Base-by-base conservation (phyloP, 129 eudicot genomes). In the Dittrichia graveolens region DNA sequence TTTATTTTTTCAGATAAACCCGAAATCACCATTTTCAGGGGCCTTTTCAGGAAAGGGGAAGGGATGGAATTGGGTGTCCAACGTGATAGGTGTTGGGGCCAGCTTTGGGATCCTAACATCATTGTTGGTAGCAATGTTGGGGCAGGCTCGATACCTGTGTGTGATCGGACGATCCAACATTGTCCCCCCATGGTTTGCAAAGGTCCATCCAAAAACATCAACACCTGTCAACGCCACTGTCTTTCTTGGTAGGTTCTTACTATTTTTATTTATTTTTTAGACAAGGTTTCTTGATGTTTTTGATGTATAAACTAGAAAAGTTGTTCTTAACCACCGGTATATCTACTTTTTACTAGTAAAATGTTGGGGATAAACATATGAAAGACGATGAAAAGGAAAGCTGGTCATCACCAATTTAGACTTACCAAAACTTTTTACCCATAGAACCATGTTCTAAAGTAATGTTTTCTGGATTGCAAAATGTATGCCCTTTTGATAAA, bases 121-220 rank as follows among this genome's bases (percentile, higher is more conserved):
- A 5, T 55, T 94, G 74, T 67, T 94, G 79, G 99, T 94, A 70
- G 83, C 99, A 39, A 90, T 94, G 99, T 57, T 94, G 71, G 97
- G 99, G 1, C 99, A 94, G 80, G 99, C 99, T 3, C 85, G 99
- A n/a, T 94, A 94, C 86, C 77, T 90, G 83, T 94, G 99, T 61
- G 96, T 94, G 53, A 94, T 94, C 77, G 99, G 99, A 59, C 87
- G 99, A 76, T 94, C 99, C 5, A 79, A 74, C 63, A 86, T 94
- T 39, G 88, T 88, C 76, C 99, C 99, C 7, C 31, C 65, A 1
- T 94, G 99, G 99, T 90, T 94, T 58, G 97, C 99, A 18, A 81
- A 80, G 87, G 94, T 94, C 83, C 96, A 94, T 75, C 97, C 93
- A 0, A 74, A 52, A 67, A 94, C 99, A 38, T 88, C 89, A 9